A percentile compares a stretch with the other conserved stretches of the same genome.
These are phyloP conservation scores for Skeletonema marinoi DNA, from an alignment of 108 stramenopile genomes.

Conservation along the genomic window DNA sequence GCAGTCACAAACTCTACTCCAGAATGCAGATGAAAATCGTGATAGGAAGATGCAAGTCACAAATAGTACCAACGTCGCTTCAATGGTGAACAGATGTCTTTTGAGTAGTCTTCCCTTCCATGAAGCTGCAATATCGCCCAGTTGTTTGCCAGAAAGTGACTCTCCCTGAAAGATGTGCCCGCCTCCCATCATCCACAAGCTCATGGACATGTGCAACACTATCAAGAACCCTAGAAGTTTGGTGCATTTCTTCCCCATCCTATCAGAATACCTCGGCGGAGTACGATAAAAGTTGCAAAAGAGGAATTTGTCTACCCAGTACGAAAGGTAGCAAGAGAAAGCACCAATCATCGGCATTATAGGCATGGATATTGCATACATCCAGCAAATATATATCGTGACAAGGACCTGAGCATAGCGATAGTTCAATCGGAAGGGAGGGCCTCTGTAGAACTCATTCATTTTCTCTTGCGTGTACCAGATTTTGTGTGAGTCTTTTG, in stretches of 20 bases:
- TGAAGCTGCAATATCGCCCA: slow-evolving; percentile 1
- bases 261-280: slow-evolving; percentile 65
- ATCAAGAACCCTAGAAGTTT: slow-evolving; percentile 44
- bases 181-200: slow-evolving; percentile 56
- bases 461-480: slow-evolving; percentile 73
- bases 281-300: slow-evolving; percentile 79
- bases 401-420: slow-evolving; percentile 72
- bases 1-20: slow-evolving; percentile 27
- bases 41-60: slow-evolving; percentile 20
- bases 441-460: slow-evolving; percentile 65
- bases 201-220: slow-evolving; percentile 50
- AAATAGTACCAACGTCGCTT: slow-evolving; percentile 28
- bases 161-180: slow-evolving; percentile 54
- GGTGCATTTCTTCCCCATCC: slow-evolving; percentile 52
- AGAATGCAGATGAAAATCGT: slow-evolving; percentile 28
- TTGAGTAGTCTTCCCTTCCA: slow-evolving; percentile 30
- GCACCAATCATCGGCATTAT: slow-evolving; percentile 65
- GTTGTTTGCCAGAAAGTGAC: slow-evolving; percentile 21
- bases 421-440: slow-evolving; percentile 61
- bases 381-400: slow-evolving; percentile 76
- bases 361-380: slow-evolving; percentile 78
- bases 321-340: slow-evolving; percentile 60
- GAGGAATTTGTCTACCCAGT: slow-evolving; percentile 83
- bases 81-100: slow-evolving; percentile 49
- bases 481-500: slow-evolving; percentile 25